Evolutionary conservation across 1,139 yeast genomes (phyloP).

Genomic region (Scheffersomyces cryptocercus): DNA sequence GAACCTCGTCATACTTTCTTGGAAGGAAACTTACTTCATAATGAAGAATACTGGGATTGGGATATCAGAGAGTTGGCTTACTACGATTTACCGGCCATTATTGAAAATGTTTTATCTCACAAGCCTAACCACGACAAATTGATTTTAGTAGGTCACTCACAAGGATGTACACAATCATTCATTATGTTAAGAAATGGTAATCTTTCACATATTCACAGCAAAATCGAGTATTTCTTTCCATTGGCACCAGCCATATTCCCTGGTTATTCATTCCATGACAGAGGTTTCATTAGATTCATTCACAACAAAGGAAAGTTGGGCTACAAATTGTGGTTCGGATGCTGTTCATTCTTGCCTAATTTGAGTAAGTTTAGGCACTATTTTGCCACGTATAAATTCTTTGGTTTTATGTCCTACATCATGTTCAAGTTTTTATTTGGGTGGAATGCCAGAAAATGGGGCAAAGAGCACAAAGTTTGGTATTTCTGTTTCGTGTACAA

Average conservation of each 20-base stretch:
- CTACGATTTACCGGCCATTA: slow-evolving; percentile 72
- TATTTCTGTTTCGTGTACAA: slow-evolving; percentile 79
- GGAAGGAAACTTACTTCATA: slow-evolving; percentile 45
- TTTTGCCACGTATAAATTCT: slow-evolving; percentile 49
- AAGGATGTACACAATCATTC: slow-evolving; percentile 87
- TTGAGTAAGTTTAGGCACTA: slow-evolving; percentile 52
- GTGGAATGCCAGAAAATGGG: slow-evolving; percentile 84
- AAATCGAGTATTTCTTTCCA: slow-evolving; percentile 68
- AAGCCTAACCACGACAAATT: slow-evolving; percentile 49
- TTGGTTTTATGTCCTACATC: slow-evolving; percentile 65
- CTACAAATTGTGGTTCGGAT: slow-evolving; percentile 57
- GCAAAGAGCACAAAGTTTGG: slow-evolving; percentile 54
- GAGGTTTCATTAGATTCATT: slow-evolving; percentile 59
- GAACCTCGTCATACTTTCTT: slow-evolving; percentile 57
- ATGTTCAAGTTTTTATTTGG: slow-evolving; percentile 84
- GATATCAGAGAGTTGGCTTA: slow-evolving; percentile 78
- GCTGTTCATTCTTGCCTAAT: slow-evolving; percentile 59
- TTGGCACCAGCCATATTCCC: slow-evolving; percentile 91
- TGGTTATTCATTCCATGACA: slow-evolving; percentile 65
- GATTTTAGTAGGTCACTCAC: slow-evolving; percentile 80
- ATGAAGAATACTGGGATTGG: slow-evolving; percentile 76
- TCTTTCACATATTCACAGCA: slow-evolving; percentile 35
- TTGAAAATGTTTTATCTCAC: slow-evolving; percentile 55
- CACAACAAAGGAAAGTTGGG: slow-evolving; percentile 36
- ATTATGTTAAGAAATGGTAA: slow-evolving; percentile 49